These are phyloP conservation scores for Chlorella sp. DNA, from an alignment of 139 green algal species.

Conservation along the genomic window DNA sequence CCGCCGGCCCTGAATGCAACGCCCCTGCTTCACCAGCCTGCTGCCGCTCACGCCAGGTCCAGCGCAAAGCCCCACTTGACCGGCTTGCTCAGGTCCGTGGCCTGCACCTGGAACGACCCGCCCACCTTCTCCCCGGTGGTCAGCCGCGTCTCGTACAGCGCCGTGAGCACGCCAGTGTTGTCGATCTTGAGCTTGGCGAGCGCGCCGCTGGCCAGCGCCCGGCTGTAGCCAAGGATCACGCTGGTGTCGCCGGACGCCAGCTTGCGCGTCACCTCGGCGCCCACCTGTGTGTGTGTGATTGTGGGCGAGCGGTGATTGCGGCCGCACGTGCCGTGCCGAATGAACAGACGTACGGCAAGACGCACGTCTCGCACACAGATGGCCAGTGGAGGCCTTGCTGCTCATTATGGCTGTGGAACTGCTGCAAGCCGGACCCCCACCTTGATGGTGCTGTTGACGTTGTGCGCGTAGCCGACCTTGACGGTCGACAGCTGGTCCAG, in stretches of 20 bases:
- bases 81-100: slow-evolving; percentile 30
- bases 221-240: slow-evolving; percentile 23
- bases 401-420: too few relatives aligned
- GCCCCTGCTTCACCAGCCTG: too few relatives aligned
- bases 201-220: slow-evolving; percentile 22
- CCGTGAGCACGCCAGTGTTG: slow-evolving; percentile 20
- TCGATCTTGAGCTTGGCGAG: slow-evolving; percentile 39
- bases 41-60: slow-evolving; percentile 29
- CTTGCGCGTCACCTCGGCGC: slow-evolving; percentile 32
- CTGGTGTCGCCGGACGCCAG: slow-evolving; percentile 15
- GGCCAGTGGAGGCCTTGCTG: too few relatives aligned
- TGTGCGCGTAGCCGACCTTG: slow-evolving; percentile 18
- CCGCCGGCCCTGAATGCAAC: too few relatives aligned
- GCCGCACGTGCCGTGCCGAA: too few relatives aligned
- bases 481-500: slow-evolving; percentile 3
- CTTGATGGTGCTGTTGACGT: slow-evolving; percentile 13
- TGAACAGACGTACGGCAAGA: too few relatives aligned
- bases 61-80: slow-evolving; percentile 40
- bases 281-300: too few relatives aligned
- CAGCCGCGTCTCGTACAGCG: slow-evolving; percentile 41
- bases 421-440: too few relatives aligned
- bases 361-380: too few relatives aligned
- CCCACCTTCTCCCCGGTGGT: slow-evolving; percentile 31
- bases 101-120: slow-evolving; percentile 33
- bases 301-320: too few relatives aligned